Evolutionary conservation across 768 basidiomycete species (phyloP).

Genomic region (Serendipita sp.): DNA sequence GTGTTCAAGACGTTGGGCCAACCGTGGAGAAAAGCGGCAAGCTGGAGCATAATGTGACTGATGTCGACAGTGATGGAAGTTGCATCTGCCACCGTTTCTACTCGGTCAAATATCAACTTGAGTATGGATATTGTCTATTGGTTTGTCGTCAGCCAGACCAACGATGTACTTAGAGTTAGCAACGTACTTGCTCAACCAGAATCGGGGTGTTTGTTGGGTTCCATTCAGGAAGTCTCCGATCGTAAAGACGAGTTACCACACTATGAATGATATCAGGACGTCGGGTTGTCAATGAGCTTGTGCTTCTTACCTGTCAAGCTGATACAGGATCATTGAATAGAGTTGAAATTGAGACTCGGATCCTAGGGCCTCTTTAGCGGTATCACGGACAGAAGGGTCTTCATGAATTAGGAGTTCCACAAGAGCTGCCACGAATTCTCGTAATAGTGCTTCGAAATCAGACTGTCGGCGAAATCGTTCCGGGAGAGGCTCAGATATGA

Average conservation of each 20-base stretch:
- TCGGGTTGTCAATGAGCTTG: not conserved
- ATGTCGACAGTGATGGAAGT: conserved; percentile 31
- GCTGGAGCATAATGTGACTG: conserved; percentile 24
- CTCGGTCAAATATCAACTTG: conserved; percentile 63
- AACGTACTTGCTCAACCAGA: conserved; percentile 57
- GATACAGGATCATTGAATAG: conserved; percentile 49
- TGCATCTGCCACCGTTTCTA: conserved; percentile 40
- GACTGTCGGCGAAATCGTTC: conserved; percentile 9
- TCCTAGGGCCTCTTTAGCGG: conserved; percentile 66
- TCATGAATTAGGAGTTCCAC: conserved; percentile 54
- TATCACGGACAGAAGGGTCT: conserved; percentile 53
- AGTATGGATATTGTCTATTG: conserved; percentile 56
- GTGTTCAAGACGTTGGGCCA: conserved; percentile 34
- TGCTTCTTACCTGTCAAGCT: conserved; percentile 52
- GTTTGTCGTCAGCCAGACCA: not conserved
- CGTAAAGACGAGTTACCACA: conserved; percentile 12
- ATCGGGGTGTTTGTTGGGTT: conserved; percentile 17
- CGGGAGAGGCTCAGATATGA: conserved; percentile 12
- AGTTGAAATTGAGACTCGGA: conserved; percentile 57
- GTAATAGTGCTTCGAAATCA: conserved; percentile 30
- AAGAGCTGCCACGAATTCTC: conserved; percentile 49
- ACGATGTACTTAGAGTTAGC: not conserved
- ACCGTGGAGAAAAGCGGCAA: conserved; percentile 51
- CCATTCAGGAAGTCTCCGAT: conserved; percentile 11
- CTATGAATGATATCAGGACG: conserved; percentile 24